A percentile compares a stretch with the other conserved stretches of the same genome.
Evolutionary conservation across 23 red algal species (phyloP).

Genomic region (Gracilaria domingensis): DNA sequence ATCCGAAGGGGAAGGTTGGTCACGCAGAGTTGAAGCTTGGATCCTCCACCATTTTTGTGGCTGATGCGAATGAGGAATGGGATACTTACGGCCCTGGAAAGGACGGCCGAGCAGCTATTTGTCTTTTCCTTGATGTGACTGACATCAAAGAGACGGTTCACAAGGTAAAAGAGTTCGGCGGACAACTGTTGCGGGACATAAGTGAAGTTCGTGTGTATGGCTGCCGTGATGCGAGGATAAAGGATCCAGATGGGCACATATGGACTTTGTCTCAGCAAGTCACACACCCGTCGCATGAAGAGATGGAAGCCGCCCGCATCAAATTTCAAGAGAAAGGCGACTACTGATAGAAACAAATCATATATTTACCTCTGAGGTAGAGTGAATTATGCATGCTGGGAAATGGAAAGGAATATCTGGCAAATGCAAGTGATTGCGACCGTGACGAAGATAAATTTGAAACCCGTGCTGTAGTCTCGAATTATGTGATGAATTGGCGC

Average conservation of each 20-base stretch:
- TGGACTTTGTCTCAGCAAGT: constrained; percentile 8
- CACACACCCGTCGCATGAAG: neutral
- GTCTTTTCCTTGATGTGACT: neutral
- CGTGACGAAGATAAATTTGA: no score
- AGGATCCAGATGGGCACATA: neutral
- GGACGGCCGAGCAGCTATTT: neutral
- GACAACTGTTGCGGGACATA: neutral
- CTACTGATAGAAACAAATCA: neutral
- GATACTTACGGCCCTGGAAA: neutral
- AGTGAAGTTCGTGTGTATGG: no score
- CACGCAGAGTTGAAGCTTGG: neutral
- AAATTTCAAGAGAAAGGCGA: neutral
- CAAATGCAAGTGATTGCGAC: no score
- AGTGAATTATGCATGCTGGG: no score
- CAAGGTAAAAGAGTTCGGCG: neutral
- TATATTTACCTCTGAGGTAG: no score
- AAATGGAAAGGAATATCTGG: no score
- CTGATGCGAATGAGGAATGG: neutral
- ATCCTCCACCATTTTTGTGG: neutral
- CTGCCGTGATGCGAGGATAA: neutral
- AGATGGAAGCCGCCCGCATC: constrained; percentile 8
- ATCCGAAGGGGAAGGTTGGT: neutral
- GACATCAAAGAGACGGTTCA: neutral
- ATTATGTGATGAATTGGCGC: no score
- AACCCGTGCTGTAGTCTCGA: no score